Conservation (phyloP, 805 yeast genomes). For the Komagataella phaffii region DNA sequence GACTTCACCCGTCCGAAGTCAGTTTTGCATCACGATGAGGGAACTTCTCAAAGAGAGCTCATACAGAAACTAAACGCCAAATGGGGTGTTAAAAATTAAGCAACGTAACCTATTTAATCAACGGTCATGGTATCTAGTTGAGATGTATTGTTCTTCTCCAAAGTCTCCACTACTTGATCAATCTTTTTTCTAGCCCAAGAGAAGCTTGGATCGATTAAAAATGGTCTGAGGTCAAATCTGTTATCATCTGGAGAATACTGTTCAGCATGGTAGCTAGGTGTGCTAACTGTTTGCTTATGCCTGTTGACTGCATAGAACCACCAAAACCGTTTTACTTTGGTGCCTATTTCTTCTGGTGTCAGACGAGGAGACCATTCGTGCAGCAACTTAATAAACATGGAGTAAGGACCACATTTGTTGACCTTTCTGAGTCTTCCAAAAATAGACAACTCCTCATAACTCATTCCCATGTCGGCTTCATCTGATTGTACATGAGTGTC, state of each 20-base stretch:
- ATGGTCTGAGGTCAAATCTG: constrained; percentile 92
- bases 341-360: constrained; percentile 77
- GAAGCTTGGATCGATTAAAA: constrained; percentile 79
- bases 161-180: constrained; percentile 46
- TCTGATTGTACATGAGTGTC: constrained; percentile 88
- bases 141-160: constrained; percentile 23
- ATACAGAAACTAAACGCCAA: constrained; percentile 16
- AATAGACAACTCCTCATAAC: constrained; percentile 82
- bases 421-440: constrained; percentile 89
- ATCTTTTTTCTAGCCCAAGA: constrained; percentile 85
- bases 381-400: constrained; percentile 80
- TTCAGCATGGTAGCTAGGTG: constrained; percentile 97
- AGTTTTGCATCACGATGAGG: constrained; percentile 5
- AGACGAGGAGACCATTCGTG: constrained; percentile 83
- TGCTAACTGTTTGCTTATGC: constrained; percentile 94
- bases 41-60: constrained; percentile 13
- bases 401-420: constrained; percentile 91
- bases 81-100: constrained; percentile 17
- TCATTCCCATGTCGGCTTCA: constrained; percentile 97
- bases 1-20: constrained; percentile 24
- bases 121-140: constrained; percentile 30
- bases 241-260: constrained; percentile 97
- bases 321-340: constrained; percentile 84
- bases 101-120: constrained; percentile 17
- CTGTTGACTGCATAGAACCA: constrained; percentile 91